A percentile compares a stretch with the other conserved stretches of the same genome.
These are phyloP conservation scores for Rhizoclosmatium globosum DNA, from an alignment of 192 early-diverging fungal species.

Conservation along the genomic window DNA sequence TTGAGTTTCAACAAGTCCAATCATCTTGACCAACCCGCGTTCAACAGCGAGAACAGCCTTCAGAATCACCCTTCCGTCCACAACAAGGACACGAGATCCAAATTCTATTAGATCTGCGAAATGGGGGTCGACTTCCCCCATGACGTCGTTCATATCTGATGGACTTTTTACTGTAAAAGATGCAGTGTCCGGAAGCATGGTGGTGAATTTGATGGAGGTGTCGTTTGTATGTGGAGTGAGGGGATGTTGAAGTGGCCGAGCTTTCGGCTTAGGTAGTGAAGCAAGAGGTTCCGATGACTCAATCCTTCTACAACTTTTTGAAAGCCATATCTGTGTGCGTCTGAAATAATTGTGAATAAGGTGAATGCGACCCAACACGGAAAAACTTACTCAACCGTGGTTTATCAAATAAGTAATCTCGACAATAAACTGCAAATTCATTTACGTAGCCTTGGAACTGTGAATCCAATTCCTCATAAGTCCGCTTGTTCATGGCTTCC, in stretches of 20 bases:
- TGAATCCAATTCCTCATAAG: slow-evolving; percentile 14
- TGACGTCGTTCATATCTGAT: slow-evolving; percentile 5
- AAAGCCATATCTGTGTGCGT: neutral
- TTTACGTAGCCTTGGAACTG: neutral
- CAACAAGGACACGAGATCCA: neutral
- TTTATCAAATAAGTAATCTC: slow-evolving; percentile 27
- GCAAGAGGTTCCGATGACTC: neutral
- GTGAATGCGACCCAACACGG: neutral
- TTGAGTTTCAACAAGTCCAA: slow-evolving; percentile 3
- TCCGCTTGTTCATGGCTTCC: slow-evolving; percentile 9
- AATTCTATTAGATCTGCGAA: slow-evolving; percentile 21
- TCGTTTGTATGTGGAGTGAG: neutral
- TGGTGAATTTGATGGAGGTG: neutral
- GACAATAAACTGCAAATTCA: slow-evolving; percentile 18
- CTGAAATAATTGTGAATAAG: neutral
- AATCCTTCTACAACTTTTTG: slow-evolving; percentile 14
- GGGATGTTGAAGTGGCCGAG: neutral
- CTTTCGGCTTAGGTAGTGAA: neutral
- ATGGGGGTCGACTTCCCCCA: slow-evolving; percentile 9
- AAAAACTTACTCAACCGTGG: slow-evolving; percentile 22
- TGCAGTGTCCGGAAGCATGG: neutral
- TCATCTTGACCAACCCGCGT: neutral
- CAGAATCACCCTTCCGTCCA: slow-evolving; percentile 12
- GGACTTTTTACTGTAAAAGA: neutral
- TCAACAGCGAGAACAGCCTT: slow-evolving; percentile 4